A percentile compares a stretch with the other conserved stretches of the same genome.
Conservation (phyloP, 441 rosid genomes). For the Mallotus japonicus region DNA sequence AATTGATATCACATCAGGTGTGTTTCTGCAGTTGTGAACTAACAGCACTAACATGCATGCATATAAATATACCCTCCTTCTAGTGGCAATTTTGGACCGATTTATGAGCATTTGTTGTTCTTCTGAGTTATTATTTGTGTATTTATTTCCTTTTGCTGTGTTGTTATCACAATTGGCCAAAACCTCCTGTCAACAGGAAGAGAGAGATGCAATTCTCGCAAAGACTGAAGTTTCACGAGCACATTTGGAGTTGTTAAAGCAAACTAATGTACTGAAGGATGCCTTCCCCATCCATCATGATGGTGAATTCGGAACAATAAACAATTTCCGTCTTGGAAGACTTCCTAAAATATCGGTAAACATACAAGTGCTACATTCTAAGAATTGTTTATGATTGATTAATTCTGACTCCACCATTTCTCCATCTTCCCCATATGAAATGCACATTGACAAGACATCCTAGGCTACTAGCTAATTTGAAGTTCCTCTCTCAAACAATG, state of each 20-base stretch:
- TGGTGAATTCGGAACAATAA: slow-evolving; percentile 99
- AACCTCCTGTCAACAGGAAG: slow-evolving; percentile 64
- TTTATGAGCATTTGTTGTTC: slow-evolving; percentile 4
- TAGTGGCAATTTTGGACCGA: not conserved
- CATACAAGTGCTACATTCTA: slow-evolving; percentile 7
- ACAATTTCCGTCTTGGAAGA: slow-evolving; percentile 95
- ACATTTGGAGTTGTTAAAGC: slow-evolving; percentile 85
- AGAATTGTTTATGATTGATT: slow-evolving; percentile 4
- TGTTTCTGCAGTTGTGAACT: slow-evolving; percentile 21
- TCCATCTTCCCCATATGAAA: slow-evolving; percentile 1
- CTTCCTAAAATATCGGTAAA: slow-evolving; percentile 87
- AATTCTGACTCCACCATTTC: not conserved
- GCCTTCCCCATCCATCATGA: slow-evolving; percentile 93
- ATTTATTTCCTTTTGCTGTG: not conserved
- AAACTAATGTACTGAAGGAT: slow-evolving; percentile 83
- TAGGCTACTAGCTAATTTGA: not conserved
- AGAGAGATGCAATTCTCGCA: slow-evolving; percentile 90
- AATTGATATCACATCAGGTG: slow-evolving; percentile 86
- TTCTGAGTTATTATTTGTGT: not conserved
- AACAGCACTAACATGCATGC: not conserved
- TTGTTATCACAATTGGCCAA: slow-evolving; percentile 1
- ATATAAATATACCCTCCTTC: not conserved
- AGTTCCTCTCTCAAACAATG: not conserved
- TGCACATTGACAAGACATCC: not conserved
- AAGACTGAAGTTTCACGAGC: slow-evolving; percentile 97